Base-by-base conservation (phyloP, 352 stramenopile genomes). In the Aphanomyces euteiches region DNA sequence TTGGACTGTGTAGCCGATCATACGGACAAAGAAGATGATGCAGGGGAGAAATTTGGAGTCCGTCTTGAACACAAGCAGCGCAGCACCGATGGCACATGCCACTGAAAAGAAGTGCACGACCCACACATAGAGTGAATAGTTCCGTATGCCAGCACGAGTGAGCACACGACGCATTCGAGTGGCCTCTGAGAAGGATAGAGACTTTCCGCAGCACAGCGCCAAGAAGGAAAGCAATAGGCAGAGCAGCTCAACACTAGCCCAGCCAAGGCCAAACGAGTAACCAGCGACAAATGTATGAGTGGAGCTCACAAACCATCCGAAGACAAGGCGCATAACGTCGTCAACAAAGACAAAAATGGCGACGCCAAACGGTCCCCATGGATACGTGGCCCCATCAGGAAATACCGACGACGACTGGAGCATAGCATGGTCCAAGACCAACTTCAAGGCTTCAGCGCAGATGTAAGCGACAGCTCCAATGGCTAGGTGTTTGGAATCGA, bases 261-360 rank as follows among this genome's bases (percentile, higher is more conserved):
- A 67, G 59, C 59, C 59, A n/a, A 67, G 10, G 8, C 59, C 59
- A 41, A 67, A 67, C 17, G 59, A 67, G 54, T 47, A 67, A 13
- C 37, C 41, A 56, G 28, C 15, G 17, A 7, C 21, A 58, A 67
- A 67, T 36, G 59, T 67, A 36, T 17, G 54, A 13, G 41, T 58
- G 8, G 41, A 39, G 47, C 7, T 12, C 21, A 28, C 5, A 7
- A 60, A 7, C 59, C 59, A 67, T 28, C 48, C 47, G 40, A 67
- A 56, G 17, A 67, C 21, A 10, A 67, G 13, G 47, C 59, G 59
- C 41, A 56, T 28, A n/a, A 67, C 1, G 47, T 67, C 59, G 3
- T 67, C 59, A 19, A 67, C 21, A 2, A 7, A 47, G 5, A 36
- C 38, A 41, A 40, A 67, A 12, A 67, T 2, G 7, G 40, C 36